These are phyloP conservation scores for Cutaneotrichosporon mucoides DNA, from an alignment of 1,284 basidiomycete genomes.

Conservation along the genomic window DNA sequence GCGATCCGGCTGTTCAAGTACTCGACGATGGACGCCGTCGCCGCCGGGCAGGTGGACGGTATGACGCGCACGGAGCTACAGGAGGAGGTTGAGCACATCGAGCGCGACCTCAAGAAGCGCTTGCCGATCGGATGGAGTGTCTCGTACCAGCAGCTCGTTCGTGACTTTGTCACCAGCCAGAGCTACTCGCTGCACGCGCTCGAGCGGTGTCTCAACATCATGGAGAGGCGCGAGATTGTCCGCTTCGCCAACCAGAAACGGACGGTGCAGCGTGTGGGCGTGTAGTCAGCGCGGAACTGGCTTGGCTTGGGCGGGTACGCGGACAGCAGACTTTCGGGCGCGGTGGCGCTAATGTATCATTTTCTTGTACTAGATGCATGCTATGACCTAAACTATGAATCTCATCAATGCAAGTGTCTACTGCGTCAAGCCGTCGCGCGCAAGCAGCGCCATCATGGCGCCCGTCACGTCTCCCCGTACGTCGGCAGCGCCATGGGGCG, in stretches of 20 bases:
- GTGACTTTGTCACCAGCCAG: slow-evolving; percentile 91
- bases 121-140: slow-evolving; percentile 97
- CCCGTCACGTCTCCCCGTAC: slow-evolving; percentile 59
- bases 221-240: slow-evolving; percentile 94
- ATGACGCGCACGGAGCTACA: slow-evolving; percentile 87
- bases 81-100: slow-evolving; percentile 89
- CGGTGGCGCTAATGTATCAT: background rate
- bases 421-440: slow-evolving; percentile 41
- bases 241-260: slow-evolving; percentile 72
- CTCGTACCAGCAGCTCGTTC: slow-evolving; percentile 87
- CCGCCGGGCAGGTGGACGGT: slow-evolving; percentile 80
- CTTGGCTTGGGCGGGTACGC: too few relatives aligned
- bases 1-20: slow-evolving; percentile 97
- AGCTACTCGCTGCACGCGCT: slow-evolving; percentile 87
- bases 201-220: slow-evolving; percentile 82
- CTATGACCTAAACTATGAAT: background rate
- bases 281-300: too few relatives aligned
- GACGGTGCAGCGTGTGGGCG: slow-evolving; percentile 43
- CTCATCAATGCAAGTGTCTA: too few relatives aligned
- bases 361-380: slow-evolving; percentile 5
- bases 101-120: slow-evolving; percentile 80
- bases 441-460: slow-evolving; percentile 67
- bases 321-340: too few relatives aligned
- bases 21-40: slow-evolving; percentile 98
- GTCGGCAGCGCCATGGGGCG: slow-evolving; percentile 49